Percentiles rank a stretch among this genome's conserved stretches.
Conservation (phyloP, 106 monocot species). For the Acorus calamus region DNA sequence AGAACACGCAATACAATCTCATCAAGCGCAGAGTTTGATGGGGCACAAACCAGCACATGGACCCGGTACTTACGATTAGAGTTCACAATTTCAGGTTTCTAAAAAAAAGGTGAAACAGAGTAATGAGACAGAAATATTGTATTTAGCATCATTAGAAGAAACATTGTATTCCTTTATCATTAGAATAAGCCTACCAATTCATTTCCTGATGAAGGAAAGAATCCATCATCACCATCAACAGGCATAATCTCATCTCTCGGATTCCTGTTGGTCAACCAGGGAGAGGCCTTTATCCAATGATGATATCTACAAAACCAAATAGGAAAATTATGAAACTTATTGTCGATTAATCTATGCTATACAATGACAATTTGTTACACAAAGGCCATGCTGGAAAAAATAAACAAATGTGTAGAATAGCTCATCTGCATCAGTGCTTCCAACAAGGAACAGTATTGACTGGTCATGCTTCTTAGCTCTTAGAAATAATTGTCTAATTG, state of each 20-base stretch:
- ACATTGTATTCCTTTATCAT: too few species aligned
- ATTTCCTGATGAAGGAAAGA: slow-evolving; percentile 61
- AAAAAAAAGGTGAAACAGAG: slow-evolving; percentile 7
- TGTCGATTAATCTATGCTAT: too few species aligned
- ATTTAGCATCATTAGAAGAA: neutral
- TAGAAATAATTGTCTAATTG: too few species aligned
- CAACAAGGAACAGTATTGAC: too few species aligned
- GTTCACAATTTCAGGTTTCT: slow-evolving; percentile 90
- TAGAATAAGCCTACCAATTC: slow-evolving; percentile 52
- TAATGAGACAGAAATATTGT: neutral
- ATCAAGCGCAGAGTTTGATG: slow-evolving; percentile 98
- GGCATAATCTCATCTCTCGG: slow-evolving; percentile 80
- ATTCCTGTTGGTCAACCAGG: slow-evolving; percentile 68
- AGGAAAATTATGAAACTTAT: too few species aligned
- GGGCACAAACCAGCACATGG: slow-evolving; percentile 98
- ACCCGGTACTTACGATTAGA: slow-evolving; percentile 87
- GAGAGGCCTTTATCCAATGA: slow-evolving; percentile 86
- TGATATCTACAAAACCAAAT: slow-evolving; percentile 26
- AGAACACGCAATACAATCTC: slow-evolving; percentile 92
- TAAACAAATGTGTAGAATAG: too few species aligned
- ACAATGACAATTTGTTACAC: too few species aligned
- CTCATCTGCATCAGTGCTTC: too few species aligned
- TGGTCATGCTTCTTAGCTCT: too few species aligned
- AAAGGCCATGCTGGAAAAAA: too few species aligned
- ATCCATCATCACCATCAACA: slow-evolving; percentile 84